Evolutionary conservation across 2,329 filamentous ascomycete genomes (phyloP).

Genomic region (Aspergillus clavatus): DNA sequence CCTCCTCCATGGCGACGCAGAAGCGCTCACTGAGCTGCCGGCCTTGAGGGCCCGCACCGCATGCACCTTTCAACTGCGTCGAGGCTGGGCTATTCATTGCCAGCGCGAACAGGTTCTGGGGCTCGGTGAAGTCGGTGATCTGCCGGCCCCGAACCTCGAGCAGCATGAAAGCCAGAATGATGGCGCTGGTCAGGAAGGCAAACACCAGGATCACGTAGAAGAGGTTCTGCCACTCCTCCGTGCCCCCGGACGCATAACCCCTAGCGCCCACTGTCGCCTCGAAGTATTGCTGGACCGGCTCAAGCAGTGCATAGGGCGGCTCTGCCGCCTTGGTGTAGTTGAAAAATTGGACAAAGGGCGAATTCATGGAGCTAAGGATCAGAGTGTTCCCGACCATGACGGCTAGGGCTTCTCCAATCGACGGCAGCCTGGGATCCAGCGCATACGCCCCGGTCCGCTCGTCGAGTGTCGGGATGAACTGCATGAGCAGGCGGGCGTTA

Average conservation of each 20-base stretch:
- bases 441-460: slow-evolving; percentile 22
- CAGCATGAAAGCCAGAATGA: slow-evolving; percentile 61
- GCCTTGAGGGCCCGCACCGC: slow-evolving; percentile 52
- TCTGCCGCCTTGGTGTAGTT: slow-evolving; percentile 33
- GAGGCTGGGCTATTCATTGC: slow-evolving; percentile 62
- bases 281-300: slow-evolving; percentile 55
- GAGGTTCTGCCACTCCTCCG: slow-evolving; percentile 54
- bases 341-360: slow-evolving; percentile 59
- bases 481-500: slow-evolving; percentile 55
- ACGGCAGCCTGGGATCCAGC: slow-evolving; percentile 55
- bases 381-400: slow-evolving; percentile 65
- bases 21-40: slow-evolving; percentile 46
- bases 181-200: slow-evolving; percentile 63
- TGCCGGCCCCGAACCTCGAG: slow-evolving; percentile 52
- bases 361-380: slow-evolving; percentile 54
- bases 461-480: slow-evolving; percentile 46
- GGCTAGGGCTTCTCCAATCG: slow-evolving; percentile 67
- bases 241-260: slow-evolving; percentile 65
- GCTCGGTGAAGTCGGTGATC: slow-evolving; percentile 74
- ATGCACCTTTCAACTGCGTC: slow-evolving; percentile 49
- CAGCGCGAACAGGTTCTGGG: slow-evolving; percentile 67
- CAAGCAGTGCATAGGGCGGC: slow-evolving; percentile 31
- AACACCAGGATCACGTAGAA: slow-evolving; percentile 64
- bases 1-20: slow-evolving; percentile 44
- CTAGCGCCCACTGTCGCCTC: slow-evolving; percentile 60